Base-by-base conservation (phyloP, 1,139 yeast species). In the Kluyveromyces sp. region DNA sequence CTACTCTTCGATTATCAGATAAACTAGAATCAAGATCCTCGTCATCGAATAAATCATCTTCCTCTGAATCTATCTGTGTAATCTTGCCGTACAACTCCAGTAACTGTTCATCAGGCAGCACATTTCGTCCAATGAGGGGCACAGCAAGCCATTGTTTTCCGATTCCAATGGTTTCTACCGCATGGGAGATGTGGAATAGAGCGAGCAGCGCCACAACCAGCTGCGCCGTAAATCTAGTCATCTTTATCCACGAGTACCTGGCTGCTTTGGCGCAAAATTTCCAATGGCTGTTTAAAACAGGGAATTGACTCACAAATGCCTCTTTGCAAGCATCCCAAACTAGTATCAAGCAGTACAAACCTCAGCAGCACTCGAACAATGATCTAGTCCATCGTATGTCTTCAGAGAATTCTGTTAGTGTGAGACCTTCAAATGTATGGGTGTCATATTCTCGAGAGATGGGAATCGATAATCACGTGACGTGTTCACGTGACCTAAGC, bases 1-100 rank as follows among this genome's bases (percentile, higher is more conserved):
- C 18, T n/a, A 16, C 29, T 20, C 15, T 19, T 7, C 13, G 3
- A 32, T 11, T 16, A 11, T 11, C 8, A 13, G 4, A 17, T 32
- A 16, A 32, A 16, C 19, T 12, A 13, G 35, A n/a, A 2, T 32
- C 9, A 6, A 13, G 19, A 13, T 9, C 16, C 4, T n/a, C 40
- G n/a, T 32, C 34, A 17, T 16, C 34, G 20, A 32, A 28, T 7
- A 6, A 4, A 3, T 36, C 28, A 18, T 36, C 39, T 13, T 42
- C 46, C 20, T 42, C 45, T 11, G 7, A 15, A 2, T 42, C 44
- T 12, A 40, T 38, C 15, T 42, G 20, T 11, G 28, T 44, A 13
- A 47, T 28, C 11, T 26, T 29, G 15, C 36, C 36, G 40, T 45
- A 47, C 35, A 43, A 15, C 13, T 43, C 33, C 31, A 39, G 39